These are phyloP conservation scores for Populus hybrid DNA, from an alignment of 441 rosid genomes.

Conservation along the genomic window DNA sequence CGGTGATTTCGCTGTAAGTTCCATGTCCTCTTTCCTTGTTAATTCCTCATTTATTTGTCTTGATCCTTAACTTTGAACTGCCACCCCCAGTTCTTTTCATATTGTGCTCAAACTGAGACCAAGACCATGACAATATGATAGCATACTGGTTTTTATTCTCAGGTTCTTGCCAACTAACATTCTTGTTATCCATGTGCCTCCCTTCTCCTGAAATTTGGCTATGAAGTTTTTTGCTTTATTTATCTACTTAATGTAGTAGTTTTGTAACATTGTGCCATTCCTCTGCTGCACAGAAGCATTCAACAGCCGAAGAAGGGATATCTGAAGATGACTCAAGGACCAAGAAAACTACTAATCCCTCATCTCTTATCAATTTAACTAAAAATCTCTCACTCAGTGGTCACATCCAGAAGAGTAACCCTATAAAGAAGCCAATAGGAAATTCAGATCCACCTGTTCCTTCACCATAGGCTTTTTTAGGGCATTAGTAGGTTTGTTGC, in stretches of 20 bases:
- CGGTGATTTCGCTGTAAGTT: constrained; percentile 39
- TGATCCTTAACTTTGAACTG: background rate
- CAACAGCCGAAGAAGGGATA: constrained; percentile 16
- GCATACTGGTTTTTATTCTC: too few relatives aligned
- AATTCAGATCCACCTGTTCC: constrained; percentile 15
- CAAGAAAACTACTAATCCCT: constrained; percentile 9
- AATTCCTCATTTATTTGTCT: background rate
- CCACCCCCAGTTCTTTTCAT: too few relatives aligned
- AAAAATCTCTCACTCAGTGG: constrained; percentile 48
- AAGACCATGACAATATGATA: too few relatives aligned
- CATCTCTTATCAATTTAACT: constrained; percentile 43
- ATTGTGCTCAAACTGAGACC: too few relatives aligned
- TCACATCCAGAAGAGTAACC: constrained; percentile 21
- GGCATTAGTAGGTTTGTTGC: background rate
- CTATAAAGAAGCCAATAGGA: constrained; percentile 22
- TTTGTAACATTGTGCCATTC: background rate
- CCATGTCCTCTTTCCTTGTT: background rate
- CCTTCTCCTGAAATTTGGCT: too few relatives aligned
- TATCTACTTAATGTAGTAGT: too few relatives aligned
- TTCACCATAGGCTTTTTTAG: constrained; percentile 12
- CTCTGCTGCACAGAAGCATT: constrained; percentile 14
- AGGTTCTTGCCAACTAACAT: too few relatives aligned
- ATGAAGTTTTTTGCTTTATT: background rate
- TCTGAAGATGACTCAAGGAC: constrained; percentile 18
- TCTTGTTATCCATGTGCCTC: too few relatives aligned